phyloP scores from a whole-genome alignment of 1,284 basidiomycete species.

The Austroboletus niveus region DNA sequence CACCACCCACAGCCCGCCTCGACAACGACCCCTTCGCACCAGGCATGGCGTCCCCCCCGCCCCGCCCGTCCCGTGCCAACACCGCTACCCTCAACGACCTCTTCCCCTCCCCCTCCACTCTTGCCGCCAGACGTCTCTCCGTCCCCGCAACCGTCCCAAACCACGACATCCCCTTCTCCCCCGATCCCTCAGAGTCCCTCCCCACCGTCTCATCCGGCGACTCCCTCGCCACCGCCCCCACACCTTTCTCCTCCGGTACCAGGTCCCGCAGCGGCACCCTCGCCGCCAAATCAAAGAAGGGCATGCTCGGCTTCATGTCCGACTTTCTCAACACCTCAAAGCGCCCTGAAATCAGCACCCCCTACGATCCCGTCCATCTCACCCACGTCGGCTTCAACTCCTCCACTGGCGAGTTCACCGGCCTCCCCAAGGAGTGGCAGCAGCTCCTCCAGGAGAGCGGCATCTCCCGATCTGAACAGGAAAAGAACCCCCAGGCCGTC shows the following conservation, averaged over 20 bases:
- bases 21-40: conserved; percentile 60
- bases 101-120: conserved; percentile 38
- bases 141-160: conserved; percentile 38
- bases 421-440: conserved; percentile 99
- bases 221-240: conserved; percentile 20
- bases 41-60: conserved; percentile 50
- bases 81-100: conserved; percentile 76
- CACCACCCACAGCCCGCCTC: conserved; percentile 25
- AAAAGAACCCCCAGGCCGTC: conserved; percentile 96
- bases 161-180: conserved; percentile 40
- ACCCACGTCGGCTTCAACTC: conserved; percentile 99
- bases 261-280: conserved; percentile 65
- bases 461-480: conserved; percentile 93
- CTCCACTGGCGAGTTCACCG: conserved; percentile 97
- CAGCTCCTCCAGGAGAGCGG: conserved; percentile 95
- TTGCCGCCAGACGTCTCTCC: conserved; percentile 52
- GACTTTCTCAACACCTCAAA: conserved; percentile 81
- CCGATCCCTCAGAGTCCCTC: conserved; percentile 46
- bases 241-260: conserved; percentile 32
- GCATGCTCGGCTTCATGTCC: conserved; percentile 73
- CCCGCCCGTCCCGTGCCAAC: conserved; percentile 77
- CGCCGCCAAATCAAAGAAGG: conserved; percentile 66
- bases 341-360: conserved; percentile 93
- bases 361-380: conserved; percentile 99
- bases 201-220: conserved; percentile 36